Conservation (phyloP, 306 rosid species). For the Lotus japonicus region DNA sequence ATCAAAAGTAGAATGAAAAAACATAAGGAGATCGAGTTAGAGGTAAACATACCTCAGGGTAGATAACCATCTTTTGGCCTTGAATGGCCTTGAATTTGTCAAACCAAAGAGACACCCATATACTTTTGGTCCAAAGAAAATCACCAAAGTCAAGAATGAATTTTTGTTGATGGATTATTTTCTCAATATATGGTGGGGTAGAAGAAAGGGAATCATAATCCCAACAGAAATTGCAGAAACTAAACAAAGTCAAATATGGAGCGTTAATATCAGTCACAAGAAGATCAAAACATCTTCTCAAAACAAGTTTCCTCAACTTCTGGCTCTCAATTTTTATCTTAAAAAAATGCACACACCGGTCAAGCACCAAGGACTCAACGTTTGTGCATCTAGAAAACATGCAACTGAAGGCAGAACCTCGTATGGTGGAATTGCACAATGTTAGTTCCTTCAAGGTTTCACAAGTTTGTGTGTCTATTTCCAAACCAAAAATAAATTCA, state of each 20-base stretch:
- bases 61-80: constrained; percentile 1
- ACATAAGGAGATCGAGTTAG: background rate
- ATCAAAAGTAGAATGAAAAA: no score
- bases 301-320: background rate
- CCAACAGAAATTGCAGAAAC: background rate
- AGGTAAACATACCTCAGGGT: background rate
- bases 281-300: background rate
- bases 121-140: background rate
- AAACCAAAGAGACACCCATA: background rate
- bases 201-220: no score
- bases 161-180: background rate
- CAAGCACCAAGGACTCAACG: background rate
- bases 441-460: background rate
- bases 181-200: background rate
- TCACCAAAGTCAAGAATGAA: background rate
- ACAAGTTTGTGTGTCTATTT: background rate
- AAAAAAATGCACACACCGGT: background rate
- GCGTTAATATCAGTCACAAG: background rate
- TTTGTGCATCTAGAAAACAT: background rate
- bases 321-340: background rate
- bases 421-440: background rate
- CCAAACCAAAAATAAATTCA: background rate
- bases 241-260: constrained; percentile 3
- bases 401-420: background rate
- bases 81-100: background rate